Conservation (phyloP, 2,329 filamentous ascomycete genomes). For the Neonectria neomacrospora region DNA sequence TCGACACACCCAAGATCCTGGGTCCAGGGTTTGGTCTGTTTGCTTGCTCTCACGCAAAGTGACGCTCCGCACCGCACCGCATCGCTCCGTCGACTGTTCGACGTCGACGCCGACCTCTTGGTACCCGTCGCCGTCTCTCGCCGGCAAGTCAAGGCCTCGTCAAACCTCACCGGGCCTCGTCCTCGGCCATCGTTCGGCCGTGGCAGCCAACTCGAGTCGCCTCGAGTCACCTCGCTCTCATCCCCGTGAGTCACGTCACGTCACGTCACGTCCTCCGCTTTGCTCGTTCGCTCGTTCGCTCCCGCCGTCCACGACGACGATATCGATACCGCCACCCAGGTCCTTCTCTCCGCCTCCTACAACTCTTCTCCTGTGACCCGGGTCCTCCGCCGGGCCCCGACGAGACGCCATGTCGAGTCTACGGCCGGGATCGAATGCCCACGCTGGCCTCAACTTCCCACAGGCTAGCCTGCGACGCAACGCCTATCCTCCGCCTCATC, state of each 20-base stretch:
- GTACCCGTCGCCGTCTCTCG: slow-evolving; percentile 28
- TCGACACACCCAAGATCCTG: slow-evolving; percentile 54
- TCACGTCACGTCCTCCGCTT: slow-evolving; percentile 34
- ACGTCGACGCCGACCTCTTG: slow-evolving; percentile 31
- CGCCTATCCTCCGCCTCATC: slow-evolving; percentile 59
- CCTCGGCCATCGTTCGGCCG: slow-evolving; percentile 22
- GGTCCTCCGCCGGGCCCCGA: slow-evolving; percentile 37
- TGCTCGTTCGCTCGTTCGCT: slow-evolving; percentile 21
- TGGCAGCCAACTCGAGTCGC: slow-evolving; percentile 26
- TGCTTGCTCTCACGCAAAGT: slow-evolving; percentile 40
- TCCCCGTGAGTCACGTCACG: slow-evolving; percentile 35
- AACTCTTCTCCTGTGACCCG: slow-evolving; percentile 32
- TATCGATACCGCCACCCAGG: slow-evolving; percentile 26
- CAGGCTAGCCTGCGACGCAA: slow-evolving; percentile 62
- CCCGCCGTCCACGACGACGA: slow-evolving; percentile 28
- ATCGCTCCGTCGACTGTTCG: slow-evolving; percentile 29
- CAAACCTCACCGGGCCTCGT: slow-evolving; percentile 26
- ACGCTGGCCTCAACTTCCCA: slow-evolving; percentile 64
- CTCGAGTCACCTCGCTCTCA: slow-evolving; percentile 25
- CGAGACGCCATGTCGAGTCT: slow-evolving; percentile 59
- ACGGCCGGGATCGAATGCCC: slow-evolving; percentile 63
- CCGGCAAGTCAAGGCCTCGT: slow-evolving; percentile 26
- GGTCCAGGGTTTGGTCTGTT: slow-evolving; percentile 46
- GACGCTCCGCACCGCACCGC: slow-evolving; percentile 40
- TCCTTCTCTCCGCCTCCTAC: slow-evolving; percentile 25